phyloP scores from a whole-genome alignment of 2,329 filamentous ascomycete species.

The Stemphylium lycopersici region DNA sequence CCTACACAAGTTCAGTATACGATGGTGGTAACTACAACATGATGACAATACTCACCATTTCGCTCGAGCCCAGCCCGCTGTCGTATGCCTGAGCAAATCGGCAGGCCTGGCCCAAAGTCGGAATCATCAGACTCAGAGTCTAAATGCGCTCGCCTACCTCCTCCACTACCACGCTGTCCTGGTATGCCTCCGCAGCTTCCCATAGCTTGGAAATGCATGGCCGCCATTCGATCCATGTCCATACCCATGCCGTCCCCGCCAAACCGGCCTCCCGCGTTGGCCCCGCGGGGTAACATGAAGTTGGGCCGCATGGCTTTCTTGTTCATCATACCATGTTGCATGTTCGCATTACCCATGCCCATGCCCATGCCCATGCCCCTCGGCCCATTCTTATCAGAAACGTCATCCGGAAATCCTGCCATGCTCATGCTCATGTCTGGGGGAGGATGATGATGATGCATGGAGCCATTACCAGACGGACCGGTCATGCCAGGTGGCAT shows the following conservation, averaged over 20 bases:
- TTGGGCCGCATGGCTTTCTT: slow-evolving; percentile 7
- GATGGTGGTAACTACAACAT: neutral
- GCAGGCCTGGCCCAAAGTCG: neutral
- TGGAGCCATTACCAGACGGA: slow-evolving; percentile 4
- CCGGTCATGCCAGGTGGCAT: slow-evolving; percentile 16
- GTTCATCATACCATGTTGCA: slow-evolving; percentile 1
- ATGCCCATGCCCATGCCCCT: slow-evolving; percentile 10
- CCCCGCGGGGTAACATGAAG: slow-evolving; percentile 8
- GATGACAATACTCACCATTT: slow-evolving; percentile 2
- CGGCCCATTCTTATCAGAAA: slow-evolving; percentile 14
- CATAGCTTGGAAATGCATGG: slow-evolving; percentile 4
- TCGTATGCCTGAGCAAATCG: neutral
- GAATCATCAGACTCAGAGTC: slow-evolving; percentile 10
- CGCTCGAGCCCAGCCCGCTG: neutral
- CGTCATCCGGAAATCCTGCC: slow-evolving; percentile 14
- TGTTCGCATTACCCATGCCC: slow-evolving; percentile 14
- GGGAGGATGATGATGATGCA: neutral
- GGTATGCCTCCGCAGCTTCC: slow-evolving; percentile 6
- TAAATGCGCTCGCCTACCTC: neutral
- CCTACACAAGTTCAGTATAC: slow-evolving; percentile 3
- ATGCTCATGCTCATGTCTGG: slow-evolving; percentile 3
- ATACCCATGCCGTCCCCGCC: neutral
- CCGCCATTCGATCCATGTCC: neutral
- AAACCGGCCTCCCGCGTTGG: neutral
- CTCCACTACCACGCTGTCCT: slow-evolving; percentile 3